A percentile compares a stretch with the other conserved stretches of the same genome.
These are phyloP conservation scores for Zychaea mexicana DNA, from an alignment of 371 early-diverging fungal genomes.

Conservation along the genomic window DNA sequence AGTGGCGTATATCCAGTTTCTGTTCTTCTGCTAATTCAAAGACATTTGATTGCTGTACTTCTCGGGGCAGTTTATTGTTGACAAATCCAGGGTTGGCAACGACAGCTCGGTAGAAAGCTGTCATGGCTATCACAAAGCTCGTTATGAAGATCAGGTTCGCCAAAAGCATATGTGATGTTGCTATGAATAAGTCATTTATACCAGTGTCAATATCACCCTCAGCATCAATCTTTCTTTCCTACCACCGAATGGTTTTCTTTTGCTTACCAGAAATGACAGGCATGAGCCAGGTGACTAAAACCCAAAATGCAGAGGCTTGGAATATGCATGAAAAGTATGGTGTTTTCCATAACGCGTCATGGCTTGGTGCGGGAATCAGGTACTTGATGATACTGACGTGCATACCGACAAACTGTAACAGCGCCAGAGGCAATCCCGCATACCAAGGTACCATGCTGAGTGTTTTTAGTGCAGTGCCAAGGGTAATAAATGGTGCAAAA, in stretches of 20 bases:
- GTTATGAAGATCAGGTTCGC: conserved; percentile 64
- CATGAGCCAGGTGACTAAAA: conserved; percentile 63
- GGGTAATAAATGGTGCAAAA: conserved; percentile 66
- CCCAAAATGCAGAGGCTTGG: conserved; percentile 79
- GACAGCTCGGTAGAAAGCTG: conserved; percentile 75
- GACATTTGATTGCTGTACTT: conserved; percentile 54
- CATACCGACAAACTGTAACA: conserved; percentile 52
- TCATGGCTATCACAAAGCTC: conserved; percentile 60
- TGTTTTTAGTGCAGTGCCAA: conserved; percentile 61
- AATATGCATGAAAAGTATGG: conserved; percentile 88
- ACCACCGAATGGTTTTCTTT: no score
- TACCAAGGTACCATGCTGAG: conserved; percentile 77
- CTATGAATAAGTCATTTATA: conserved; percentile 33
- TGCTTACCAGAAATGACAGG: conserved; percentile 36
- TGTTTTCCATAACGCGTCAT: conserved; percentile 66
- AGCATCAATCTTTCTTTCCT: not conserved
- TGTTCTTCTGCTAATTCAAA: conserved; percentile 71
- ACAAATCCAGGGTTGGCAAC: conserved; percentile 86
- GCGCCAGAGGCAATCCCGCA: conserved; percentile 68
- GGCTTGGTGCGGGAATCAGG: conserved; percentile 56
- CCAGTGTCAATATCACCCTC: no score
- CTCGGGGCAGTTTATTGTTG: conserved; percentile 44
- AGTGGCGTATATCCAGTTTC: conserved; percentile 73
- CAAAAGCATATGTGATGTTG: conserved; percentile 63
- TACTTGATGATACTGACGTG: conserved; percentile 66